Conservation (phyloP, 768 basidiomycete genomes). For the Suillus subalutaceus region DNA sequence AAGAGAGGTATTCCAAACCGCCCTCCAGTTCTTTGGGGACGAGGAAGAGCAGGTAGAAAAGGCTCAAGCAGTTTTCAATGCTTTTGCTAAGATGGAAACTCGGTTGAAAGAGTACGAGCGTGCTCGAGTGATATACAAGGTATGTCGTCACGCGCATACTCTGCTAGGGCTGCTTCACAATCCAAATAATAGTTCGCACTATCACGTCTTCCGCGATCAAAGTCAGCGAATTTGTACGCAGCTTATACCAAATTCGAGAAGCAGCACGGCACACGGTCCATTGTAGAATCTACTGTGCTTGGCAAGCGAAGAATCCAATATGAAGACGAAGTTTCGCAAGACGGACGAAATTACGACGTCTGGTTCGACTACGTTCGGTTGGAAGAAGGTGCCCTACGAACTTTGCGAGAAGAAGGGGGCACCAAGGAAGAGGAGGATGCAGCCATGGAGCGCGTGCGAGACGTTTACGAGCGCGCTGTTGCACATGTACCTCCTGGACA, state of each 20-base stretch:
- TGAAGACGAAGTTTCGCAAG: slow-evolving; percentile 91
- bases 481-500: slow-evolving; percentile 92
- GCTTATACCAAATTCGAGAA: slow-evolving; percentile 98
- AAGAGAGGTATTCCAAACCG: slow-evolving; percentile 87
- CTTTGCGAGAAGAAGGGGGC: slow-evolving; percentile 74
- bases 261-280: slow-evolving; percentile 87
- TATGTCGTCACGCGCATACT: slow-evolving; percentile 26
- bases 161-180: slow-evolving; percentile 7
- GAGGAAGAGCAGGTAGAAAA: slow-evolving; percentile 87
- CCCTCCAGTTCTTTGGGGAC: slow-evolving; percentile 87
- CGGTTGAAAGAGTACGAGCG: slow-evolving; percentile 95
- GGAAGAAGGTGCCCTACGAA: slow-evolving; percentile 85
- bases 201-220: slow-evolving; percentile 87
- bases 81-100: slow-evolving; percentile 98
- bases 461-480: slow-evolving; percentile 95
- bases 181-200: slow-evolving; percentile 78
- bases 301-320: slow-evolving; percentile 99
- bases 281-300: slow-evolving; percentile 91
- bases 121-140: slow-evolving; percentile 97
- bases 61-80: slow-evolving; percentile 88
- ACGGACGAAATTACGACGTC: slow-evolving; percentile 93
- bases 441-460: slow-evolving; percentile 71
- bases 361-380: slow-evolving; percentile 97
- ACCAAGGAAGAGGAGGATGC: slow-evolving; percentile 70
- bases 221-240: slow-evolving; percentile 85